Evolutionary conservation across 768 basidiomycete genomes (phyloP), one percentile per base, ranked within the genome.

Genomic region (Boletellus ananas): DNA sequence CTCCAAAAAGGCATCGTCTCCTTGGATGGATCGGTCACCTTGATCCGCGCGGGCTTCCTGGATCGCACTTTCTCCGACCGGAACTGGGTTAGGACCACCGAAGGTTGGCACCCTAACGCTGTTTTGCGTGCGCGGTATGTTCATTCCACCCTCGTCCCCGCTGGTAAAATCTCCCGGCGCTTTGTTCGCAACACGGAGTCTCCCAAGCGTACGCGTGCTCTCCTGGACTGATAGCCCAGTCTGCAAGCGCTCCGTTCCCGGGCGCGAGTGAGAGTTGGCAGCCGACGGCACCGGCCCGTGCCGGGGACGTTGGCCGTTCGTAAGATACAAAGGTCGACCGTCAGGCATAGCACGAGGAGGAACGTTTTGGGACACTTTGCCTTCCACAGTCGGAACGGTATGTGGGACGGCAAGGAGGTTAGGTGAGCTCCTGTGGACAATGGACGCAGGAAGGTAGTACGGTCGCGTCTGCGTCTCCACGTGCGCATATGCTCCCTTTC

Each of bases 121-220:
- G 11, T 31, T 35, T 41, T 27, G 48, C 25, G 43, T n/a, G 16
- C 47, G 47, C 16, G 45, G 27, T 2, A 45, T 2, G 41, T 50
- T 61, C 29, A 41, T 43, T 16, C 63, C 65, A 41, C 70, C 70
- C 31, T 69, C 67, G 35, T 62, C 61, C 1, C 64, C 67, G 23
- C 73, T 71, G 3, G 67, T 65, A 39, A 70, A 47, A 43, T 81
- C 79, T 6, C 75, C 79, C 8, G 78, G 74, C 2, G 70, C 60
- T 45, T 73, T 65, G 57, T 82, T 81, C 23, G 76, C 67, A 41
- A 82, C 73, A 40, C 71, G 74, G 16, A 81, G 69, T 12, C 63
- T 68, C 4, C 79, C 78, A 0, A 80, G 67, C 3, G 73, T 71
- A 34, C 59, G 58, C 31, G 58, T 58, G 45, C 65, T 72, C 36